These are phyloP conservation scores for Podila epigama DNA, from an alignment of 192 early-diverging fungal genomes.

Conservation along the genomic window DNA sequence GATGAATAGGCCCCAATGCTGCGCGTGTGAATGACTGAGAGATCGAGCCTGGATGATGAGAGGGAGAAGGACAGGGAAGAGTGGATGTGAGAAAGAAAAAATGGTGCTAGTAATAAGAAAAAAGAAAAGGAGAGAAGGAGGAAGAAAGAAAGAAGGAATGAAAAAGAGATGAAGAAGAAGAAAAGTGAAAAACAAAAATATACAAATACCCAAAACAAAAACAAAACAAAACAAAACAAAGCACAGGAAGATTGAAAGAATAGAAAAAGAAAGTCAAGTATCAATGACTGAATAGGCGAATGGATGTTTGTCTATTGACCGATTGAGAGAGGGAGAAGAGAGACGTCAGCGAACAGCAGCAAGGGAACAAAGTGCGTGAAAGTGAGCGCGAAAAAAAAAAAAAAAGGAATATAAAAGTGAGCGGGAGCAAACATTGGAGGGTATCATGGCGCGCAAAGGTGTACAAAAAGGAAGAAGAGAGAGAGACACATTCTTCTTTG, in stretches of 20 bases:
- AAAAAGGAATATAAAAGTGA: too few relatives aligned
- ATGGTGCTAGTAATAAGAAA: background rate
- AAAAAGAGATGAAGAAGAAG: background rate
- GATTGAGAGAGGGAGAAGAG: background rate
- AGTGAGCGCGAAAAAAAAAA: background rate
- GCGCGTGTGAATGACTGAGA: too few relatives aligned
- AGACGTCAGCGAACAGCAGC: background rate
- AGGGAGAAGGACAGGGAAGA: too few relatives aligned
- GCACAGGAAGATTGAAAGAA: background rate
- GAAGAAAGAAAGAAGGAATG: background rate
- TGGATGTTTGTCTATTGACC: background rate
- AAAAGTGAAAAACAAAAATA: background rate
- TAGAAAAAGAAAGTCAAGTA: background rate
- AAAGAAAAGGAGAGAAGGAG: background rate
- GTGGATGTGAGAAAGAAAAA: slow-evolving; percentile 3
- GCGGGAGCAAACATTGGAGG: background rate
- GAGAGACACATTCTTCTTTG: background rate
- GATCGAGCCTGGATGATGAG: too few relatives aligned
- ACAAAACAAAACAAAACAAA: background rate
- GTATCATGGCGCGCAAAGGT: background rate
- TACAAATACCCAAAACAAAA: background rate
- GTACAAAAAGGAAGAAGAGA: background rate
- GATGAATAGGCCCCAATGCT: too few relatives aligned
- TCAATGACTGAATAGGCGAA: background rate
- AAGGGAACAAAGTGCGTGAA: background rate